phyloP scores from a whole-genome alignment of 2,329 filamentous ascomycete genomes.

The Penicillium sp. region DNA sequence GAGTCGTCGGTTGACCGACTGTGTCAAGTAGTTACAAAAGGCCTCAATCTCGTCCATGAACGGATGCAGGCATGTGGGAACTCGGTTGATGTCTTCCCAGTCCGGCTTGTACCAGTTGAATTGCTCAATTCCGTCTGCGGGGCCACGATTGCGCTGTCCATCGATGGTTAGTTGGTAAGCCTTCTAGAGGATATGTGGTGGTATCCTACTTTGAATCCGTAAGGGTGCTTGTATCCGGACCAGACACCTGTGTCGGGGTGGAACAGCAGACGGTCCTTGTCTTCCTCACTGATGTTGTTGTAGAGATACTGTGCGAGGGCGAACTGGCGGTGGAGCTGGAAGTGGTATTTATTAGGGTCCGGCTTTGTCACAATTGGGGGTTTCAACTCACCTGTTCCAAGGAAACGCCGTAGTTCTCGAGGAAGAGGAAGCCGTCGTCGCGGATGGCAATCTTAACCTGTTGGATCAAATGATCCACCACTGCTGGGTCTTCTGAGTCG shows the following conservation, averaged over 20 bases:
- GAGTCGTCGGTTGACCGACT: conserved; percentile 41
- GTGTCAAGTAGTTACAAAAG: conserved; percentile 42
- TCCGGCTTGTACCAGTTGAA: conserved; percentile 48
- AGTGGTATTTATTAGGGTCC: too few relatives aligned
- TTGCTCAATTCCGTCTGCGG: conserved; percentile 46
- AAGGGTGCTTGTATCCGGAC: conserved; percentile 46
- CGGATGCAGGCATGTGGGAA: conserved; percentile 41
- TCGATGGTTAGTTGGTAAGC: too few relatives aligned
- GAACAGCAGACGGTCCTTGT: conserved; percentile 44
- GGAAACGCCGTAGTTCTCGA: conserved; percentile 46
- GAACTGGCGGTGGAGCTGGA: conserved; percentile 46
- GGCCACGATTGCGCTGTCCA: conserved; percentile 35
- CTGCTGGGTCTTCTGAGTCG: conserved; percentile 36
- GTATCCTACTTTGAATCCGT: conserved; percentile 37
- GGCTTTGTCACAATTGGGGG: too few relatives aligned
- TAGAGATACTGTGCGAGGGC: conserved; percentile 45
- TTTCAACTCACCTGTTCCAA: conserved; percentile 35
- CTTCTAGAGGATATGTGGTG: too few relatives aligned
- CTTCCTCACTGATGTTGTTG: conserved; percentile 43
- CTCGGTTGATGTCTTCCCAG: conserved; percentile 36
- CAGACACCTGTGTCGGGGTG: conserved; percentile 41
- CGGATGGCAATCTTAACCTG: conserved; percentile 39
- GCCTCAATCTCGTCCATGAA: conserved; percentile 45
- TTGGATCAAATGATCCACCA: conserved; percentile 39
- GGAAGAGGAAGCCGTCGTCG: conserved; percentile 41